phyloP scores from a whole-genome alignment of 768 basidiomycete species.

The Boletus sp. region DNA sequence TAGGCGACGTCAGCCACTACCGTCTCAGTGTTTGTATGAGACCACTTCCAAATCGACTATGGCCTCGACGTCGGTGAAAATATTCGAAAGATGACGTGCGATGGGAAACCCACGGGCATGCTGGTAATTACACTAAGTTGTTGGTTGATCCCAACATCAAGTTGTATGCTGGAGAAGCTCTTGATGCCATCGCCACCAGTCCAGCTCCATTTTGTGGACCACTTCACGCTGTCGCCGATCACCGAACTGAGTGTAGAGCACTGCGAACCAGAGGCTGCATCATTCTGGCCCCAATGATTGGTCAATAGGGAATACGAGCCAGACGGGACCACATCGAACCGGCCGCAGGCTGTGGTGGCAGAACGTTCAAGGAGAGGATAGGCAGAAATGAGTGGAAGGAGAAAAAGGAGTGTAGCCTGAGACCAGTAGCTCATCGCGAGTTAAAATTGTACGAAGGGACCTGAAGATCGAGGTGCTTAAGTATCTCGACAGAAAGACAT shows the following conservation, averaged over 20 bases:
- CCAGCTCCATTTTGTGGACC: slow-evolving; percentile 58
- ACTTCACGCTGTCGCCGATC: slow-evolving; percentile 42
- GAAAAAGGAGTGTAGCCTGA: slow-evolving; percentile 7
- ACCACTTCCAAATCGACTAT: slow-evolving; percentile 59
- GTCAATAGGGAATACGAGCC: slow-evolving; percentile 49
- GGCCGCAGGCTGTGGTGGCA: slow-evolving; percentile 33
- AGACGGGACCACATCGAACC: slow-evolving; percentile 49
- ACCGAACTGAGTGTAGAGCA: slow-evolving; percentile 48
- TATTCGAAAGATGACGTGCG: background rate
- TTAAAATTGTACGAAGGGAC: background rate
- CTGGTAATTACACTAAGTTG: slow-evolving; percentile 51
- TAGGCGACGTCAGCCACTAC: slow-evolving; percentile 58
- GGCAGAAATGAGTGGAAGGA: slow-evolving; percentile 24
- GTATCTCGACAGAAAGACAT: background rate
- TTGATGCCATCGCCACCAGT: slow-evolving; percentile 51
- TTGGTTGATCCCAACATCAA: slow-evolving; percentile 49
- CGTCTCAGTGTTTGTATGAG: slow-evolving; percentile 38
- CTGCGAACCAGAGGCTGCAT: slow-evolving; percentile 48
- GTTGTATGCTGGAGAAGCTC: slow-evolving; percentile 59
- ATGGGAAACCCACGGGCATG: slow-evolving; percentile 47
- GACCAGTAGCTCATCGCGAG: slow-evolving; percentile 12
- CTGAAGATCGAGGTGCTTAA: slow-evolving; percentile 6
- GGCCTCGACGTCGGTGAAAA: background rate
- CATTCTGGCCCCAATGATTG: slow-evolving; percentile 44
- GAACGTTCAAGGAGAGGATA: background rate